Evolutionary conservation across 2,329 filamentous ascomycete genomes (phyloP).

Genomic region (Phaeosphaeriaceae sp.): DNA sequence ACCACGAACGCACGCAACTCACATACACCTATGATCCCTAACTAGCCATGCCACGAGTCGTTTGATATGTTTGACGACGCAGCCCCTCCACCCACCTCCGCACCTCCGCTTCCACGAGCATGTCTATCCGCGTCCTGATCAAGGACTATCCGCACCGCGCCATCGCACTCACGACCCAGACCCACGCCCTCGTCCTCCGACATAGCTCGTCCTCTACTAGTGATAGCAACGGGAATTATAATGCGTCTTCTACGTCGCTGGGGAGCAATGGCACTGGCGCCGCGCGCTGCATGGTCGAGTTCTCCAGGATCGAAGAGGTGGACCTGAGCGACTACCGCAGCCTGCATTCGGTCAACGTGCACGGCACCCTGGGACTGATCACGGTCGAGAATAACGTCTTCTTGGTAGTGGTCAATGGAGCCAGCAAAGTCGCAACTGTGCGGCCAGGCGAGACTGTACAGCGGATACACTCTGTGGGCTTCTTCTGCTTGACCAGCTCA

Average conservation of each 20-base stretch:
- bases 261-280: slow-evolving; percentile 48
- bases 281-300: slow-evolving; percentile 85
- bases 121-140: slow-evolving; percentile 76
- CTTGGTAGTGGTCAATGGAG: slow-evolving; percentile 84
- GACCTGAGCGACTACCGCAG: slow-evolving; percentile 80
- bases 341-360: slow-evolving; percentile 75
- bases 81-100: slow-evolving; percentile 10
- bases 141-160: slow-evolving; percentile 87
- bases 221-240: slow-evolving; percentile 59
- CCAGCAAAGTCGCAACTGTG: slow-evolving; percentile 79
- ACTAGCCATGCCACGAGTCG: slow-evolving; percentile 4
- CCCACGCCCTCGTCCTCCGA: slow-evolving; percentile 84
- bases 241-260: slow-evolving; percentile 66
- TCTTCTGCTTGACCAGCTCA: slow-evolving; percentile 86
- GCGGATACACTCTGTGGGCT: slow-evolving; percentile 85
- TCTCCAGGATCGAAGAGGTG: slow-evolving; percentile 69
- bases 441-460: slow-evolving; percentile 89
- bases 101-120: slow-evolving; percentile 30
- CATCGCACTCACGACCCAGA: slow-evolving; percentile 82
- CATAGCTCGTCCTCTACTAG: slow-evolving; percentile 71
- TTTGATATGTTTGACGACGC: slow-evolving; percentile 32
- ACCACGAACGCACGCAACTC: slow-evolving; percentile 12
- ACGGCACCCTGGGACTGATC: slow-evolving; percentile 88
- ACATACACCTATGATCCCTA: slow-evolving; percentile 2
- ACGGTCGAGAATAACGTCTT: slow-evolving; percentile 86